These are phyloP conservation scores for Pseudisothecium myosuroides DNA, from an alignment of 225 moss, liverwort and hornwort species.

Conservation along the genomic window DNA sequence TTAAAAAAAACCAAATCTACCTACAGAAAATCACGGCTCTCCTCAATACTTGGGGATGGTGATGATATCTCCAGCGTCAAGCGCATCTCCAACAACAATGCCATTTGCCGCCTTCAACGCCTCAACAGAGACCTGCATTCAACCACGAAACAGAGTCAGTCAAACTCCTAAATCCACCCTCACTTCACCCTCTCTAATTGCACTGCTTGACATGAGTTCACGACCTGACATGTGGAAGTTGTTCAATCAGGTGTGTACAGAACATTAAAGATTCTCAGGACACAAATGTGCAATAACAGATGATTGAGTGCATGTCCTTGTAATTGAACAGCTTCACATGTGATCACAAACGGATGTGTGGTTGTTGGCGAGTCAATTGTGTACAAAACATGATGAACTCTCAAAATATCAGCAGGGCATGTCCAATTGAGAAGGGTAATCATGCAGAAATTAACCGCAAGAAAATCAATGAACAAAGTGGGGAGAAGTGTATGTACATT, in stretches of 20 bases:
- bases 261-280: not conserved
- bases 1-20: not conserved
- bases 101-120: slow-evolving; percentile 30
- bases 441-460: not conserved
- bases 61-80: slow-evolving; percentile 22
- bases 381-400: not conserved
- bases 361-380: not conserved
- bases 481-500: not conserved
- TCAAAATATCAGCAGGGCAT: not conserved
- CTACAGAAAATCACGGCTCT: not conserved
- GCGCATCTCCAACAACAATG: slow-evolving; percentile 21
- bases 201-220: not conserved
- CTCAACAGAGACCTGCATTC: slow-evolving; percentile 18
- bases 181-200: not conserved
- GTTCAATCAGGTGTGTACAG: not conserved
- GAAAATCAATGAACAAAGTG: not conserved
- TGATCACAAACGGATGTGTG: not conserved
- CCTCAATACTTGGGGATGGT: slow-evolving; percentile 11
- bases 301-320: not conserved
- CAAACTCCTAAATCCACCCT: not conserved
- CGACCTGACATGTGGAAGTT: no score
- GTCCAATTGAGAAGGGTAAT: not conserved
- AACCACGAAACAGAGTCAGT: not conserved
- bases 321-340: not conserved
- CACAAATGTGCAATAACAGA: not conserved